Evolutionary conservation across 768 basidiomycete species (phyloP).

Genomic region (Pholiota molesta): DNA sequence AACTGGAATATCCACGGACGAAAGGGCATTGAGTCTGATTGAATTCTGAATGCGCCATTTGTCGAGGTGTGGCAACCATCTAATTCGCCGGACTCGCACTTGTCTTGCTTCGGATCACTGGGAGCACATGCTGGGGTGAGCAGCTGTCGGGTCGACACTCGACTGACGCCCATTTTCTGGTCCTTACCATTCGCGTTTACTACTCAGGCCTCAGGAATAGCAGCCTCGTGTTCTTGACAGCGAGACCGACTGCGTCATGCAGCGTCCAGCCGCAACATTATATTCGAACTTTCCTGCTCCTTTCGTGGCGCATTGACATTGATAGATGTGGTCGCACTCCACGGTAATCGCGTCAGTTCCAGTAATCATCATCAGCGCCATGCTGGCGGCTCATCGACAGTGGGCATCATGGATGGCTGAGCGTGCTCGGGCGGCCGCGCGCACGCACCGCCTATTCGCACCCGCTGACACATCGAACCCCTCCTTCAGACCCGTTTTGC

Average conservation of each 20-base stretch:
- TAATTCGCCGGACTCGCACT: slow-evolving; percentile 1
- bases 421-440: neutral
- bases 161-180: neutral
- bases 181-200: neutral
- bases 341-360: neutral
- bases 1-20: neutral
- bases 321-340: slow-evolving; percentile 2
- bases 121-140: slow-evolving; percentile 1
- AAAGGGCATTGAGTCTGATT: neutral
- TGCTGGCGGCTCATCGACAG: neutral
- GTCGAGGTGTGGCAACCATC: neutral
- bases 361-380: neutral
- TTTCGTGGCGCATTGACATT: neutral
- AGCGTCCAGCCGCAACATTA: neutral
- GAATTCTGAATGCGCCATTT: neutral
- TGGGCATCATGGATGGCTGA: neutral
- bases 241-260: neutral
- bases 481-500: neutral
- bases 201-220: neutral
- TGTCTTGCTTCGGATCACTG: slow-evolving; percentile 9
- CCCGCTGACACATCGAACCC: neutral
- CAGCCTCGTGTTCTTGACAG: slow-evolving; percentile 1
- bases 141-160: slow-evolving; percentile 7
- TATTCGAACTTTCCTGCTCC: neutral
- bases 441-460: neutral